These are phyloP conservation scores for Sporormia fimetaria DNA, from an alignment of 495 filamentous ascomycete species.

Conservation along the genomic window DNA sequence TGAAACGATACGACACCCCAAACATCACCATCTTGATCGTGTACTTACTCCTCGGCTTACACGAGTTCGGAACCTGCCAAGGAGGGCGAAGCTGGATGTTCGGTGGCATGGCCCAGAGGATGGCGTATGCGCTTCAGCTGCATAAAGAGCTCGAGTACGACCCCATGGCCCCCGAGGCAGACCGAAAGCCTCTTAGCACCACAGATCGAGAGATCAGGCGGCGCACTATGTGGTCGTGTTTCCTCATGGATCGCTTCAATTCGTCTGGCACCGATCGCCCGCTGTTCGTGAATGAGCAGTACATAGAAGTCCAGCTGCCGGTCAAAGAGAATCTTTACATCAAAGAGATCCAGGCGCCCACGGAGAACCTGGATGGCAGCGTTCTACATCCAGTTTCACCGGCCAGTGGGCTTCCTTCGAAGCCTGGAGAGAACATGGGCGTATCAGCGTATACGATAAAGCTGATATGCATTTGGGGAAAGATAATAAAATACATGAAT, in stretches of 20 bases:
- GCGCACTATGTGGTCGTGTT: constrained; percentile 96
- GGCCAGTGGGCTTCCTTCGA: constrained; percentile 50
- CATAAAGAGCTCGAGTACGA: constrained; percentile 90
- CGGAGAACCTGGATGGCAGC: constrained; percentile 70
- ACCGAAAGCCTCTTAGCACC: constrained; percentile 60
- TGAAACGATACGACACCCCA: constrained; percentile 80
- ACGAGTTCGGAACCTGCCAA: constrained; percentile 95
- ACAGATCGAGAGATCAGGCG: constrained; percentile 88
- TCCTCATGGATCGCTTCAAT: constrained; percentile 94
- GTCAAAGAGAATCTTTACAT: constrained; percentile 84
- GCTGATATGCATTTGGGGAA: constrained; percentile 77
- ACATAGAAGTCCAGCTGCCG: constrained; percentile 79
- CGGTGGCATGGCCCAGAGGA: constrained; percentile 85
- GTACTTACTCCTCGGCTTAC: constrained; percentile 74
- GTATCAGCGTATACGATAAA: constrained; percentile 87
- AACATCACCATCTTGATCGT: constrained; percentile 93
- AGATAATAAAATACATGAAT: constrained; percentile 80
- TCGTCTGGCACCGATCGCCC: constrained; percentile 91
- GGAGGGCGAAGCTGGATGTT: constrained; percentile 92
- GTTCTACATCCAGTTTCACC: constrained; percentile 53
- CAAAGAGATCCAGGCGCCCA: constrained; percentile 79
- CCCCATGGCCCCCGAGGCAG: constrained; percentile 52
- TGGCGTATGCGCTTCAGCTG: constrained; percentile 91
- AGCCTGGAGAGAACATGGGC: constrained; percentile 80
- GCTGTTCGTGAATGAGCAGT: constrained; percentile 80